Percentiles rank a stretch among this genome's conserved stretches.
Evolutionary conservation across 2,329 filamentous ascomycete genomes (phyloP).

Genomic region (Madurella fahalii): DNA sequence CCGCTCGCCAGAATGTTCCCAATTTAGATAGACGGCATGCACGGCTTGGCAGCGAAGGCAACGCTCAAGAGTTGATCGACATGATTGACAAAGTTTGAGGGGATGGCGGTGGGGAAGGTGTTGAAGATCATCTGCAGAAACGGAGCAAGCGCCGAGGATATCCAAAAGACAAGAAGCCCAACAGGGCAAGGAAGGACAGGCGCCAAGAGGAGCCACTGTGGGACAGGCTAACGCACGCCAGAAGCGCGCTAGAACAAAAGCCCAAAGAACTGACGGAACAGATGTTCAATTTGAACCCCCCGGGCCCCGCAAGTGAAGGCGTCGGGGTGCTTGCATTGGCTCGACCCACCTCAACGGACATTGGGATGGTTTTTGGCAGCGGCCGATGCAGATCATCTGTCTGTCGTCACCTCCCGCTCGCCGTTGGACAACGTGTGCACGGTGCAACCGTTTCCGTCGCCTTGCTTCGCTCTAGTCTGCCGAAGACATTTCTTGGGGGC

Average conservation of each 20-base stretch:
- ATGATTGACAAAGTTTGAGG: neutral
- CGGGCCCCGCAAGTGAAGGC: conserved; percentile 1
- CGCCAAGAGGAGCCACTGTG: neutral
- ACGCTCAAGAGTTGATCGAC: neutral
- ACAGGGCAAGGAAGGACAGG: neutral
- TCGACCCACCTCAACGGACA: conserved; percentile 18
- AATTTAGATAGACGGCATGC: neutral
- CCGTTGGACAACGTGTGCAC: conserved; percentile 5
- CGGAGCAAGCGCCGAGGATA: conserved; percentile 1
- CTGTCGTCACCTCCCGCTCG: conserved; percentile 5
- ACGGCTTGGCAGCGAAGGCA: neutral
- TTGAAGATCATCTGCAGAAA: neutral
- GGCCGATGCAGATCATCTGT: conserved; percentile 9
- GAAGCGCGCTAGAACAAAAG: conserved; percentile 24
- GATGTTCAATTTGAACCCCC: conserved; percentile 4
- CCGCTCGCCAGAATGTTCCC: conserved; percentile 15
- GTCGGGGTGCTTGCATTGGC: neutral
- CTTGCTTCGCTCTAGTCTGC: too few relatives aligned
- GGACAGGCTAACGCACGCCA: conserved; percentile 13
- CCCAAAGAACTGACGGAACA: neutral
- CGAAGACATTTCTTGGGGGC: too few relatives aligned
- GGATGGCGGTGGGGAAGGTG: neutral
- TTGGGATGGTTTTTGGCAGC: conserved; percentile 17
- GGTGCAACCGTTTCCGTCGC: conserved; percentile 7
- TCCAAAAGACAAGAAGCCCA: conserved; percentile 2